These are phyloP conservation scores for Tricholoma bakamatsutake DNA, from an alignment of 768 basidiomycete genomes.

Conservation along the genomic window DNA sequence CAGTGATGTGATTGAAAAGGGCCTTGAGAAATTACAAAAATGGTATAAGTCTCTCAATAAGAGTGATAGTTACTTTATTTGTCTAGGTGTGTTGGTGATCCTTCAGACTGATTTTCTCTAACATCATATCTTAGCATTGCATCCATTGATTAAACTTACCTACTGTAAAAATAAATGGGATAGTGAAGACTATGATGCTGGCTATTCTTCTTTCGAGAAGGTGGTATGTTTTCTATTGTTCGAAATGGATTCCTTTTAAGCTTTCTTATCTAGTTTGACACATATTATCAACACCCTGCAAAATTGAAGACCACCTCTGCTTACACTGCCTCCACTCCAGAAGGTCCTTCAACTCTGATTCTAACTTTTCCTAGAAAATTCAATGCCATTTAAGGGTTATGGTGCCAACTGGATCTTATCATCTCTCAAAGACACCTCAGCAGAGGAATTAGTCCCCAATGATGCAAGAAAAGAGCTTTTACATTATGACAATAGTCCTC, in stretches of 20 bases:
- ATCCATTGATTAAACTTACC: not conserved
- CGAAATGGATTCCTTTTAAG: not conserved
- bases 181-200: not conserved
- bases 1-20: constrained; percentile 14
- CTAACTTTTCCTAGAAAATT: not conserved
- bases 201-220: not conserved
- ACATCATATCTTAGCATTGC: constrained; percentile 15
- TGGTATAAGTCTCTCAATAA: constrained; percentile 20
- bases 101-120: not conserved
- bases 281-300: not conserved
- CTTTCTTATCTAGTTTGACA: not conserved
- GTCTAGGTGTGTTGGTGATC: too few relatives aligned
- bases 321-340: not conserved
- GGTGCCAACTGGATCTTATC: not conserved
- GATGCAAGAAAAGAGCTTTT: not conserved
- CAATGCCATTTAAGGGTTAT: not conserved
- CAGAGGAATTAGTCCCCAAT: not conserved
- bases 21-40: constrained; percentile 20
- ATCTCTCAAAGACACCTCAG: not conserved
- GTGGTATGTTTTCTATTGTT: not conserved
- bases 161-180: not conserved
- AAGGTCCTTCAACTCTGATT: not conserved
- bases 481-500: not conserved
- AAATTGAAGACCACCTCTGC: not conserved
- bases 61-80: too few relatives aligned